phyloP scores from a whole-genome alignment of 805 yeast species.

The Teunomyces funiuensis region DNA sequence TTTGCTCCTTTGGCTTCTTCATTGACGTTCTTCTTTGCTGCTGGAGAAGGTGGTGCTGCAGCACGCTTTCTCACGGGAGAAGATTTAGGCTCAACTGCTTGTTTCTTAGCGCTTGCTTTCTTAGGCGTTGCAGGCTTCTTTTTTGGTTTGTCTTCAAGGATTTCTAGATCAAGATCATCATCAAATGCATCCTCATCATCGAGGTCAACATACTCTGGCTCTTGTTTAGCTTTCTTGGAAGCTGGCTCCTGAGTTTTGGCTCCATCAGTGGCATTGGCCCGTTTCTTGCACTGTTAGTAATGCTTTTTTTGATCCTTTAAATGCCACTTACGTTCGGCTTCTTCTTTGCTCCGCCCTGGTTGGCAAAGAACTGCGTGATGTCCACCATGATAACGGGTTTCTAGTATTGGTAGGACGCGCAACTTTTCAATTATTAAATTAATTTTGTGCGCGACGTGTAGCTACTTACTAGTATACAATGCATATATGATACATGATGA shows the following conservation, averaged over 20 bases:
- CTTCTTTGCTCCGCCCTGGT: background rate
- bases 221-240: background rate
- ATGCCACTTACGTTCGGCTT: background rate
- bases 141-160: background rate
- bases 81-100: background rate
- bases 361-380: conserved; percentile 10
- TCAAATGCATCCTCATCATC: conserved; percentile 9
- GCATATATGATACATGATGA: background rate
- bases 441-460: background rate
- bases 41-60: too few species aligned
- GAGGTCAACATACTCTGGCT: conserved; percentile 11
- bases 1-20: conserved; percentile 7
- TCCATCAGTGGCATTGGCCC: background rate
- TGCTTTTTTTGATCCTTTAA: background rate
- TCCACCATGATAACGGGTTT: conserved; percentile 7
- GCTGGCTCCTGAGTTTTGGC: background rate
- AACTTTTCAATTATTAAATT: background rate
- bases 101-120: background rate
- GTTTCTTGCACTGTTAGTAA: background rate
- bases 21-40: conserved; percentile 1
- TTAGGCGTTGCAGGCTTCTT: background rate
- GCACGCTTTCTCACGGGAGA: background rate
- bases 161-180: conserved; percentile 2
- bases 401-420: background rate
- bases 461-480: background rate